phyloP scores from a whole-genome alignment of 1,284 basidiomycete species.

The Sanghuangporus weigelae region DNA sequence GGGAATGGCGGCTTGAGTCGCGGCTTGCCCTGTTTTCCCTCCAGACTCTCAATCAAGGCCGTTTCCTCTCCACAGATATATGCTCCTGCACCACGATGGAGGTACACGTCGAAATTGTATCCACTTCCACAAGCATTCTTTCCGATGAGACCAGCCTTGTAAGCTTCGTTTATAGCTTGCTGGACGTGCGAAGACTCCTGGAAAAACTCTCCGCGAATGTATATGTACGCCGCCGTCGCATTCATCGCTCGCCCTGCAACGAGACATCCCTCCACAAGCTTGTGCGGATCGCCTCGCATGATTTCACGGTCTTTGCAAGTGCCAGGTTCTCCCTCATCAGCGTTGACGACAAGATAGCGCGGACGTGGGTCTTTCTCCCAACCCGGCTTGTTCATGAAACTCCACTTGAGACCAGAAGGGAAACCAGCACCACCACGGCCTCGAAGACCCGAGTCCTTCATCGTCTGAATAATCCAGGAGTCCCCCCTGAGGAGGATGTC shows the following conservation, averaged over 20 bases:
- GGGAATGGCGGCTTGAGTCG: conserved; percentile 99
- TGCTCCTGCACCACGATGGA: conserved; percentile 95
- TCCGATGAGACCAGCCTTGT: conserved; percentile 88
- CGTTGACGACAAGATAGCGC: conserved; percentile 96
- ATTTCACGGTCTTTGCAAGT: conserved; percentile 99
- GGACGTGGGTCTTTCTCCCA: conserved; percentile 96
- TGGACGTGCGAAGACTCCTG: conserved; percentile 93
- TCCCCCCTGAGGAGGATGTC: conserved; percentile 95
- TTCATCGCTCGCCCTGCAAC: conserved; percentile 99
- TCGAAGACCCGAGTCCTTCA: conserved; percentile 94
- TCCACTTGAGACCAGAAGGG: conserved; percentile 97
- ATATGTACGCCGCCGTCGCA: conserved; percentile 97
- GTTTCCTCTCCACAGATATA: conserved; percentile 99
- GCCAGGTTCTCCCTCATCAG: conserved; percentile 97
- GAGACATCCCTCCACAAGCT: conserved; percentile 95
- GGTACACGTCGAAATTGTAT: conserved; percentile 93
- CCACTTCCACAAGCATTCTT: conserved; percentile 91
- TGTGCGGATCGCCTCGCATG: conserved; percentile 96
- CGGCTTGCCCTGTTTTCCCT: conserved; percentile 98
- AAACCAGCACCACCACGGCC: conserved; percentile 98
- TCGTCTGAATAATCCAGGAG: conserved; percentile 94
- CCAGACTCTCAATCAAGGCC: conserved; percentile 92
- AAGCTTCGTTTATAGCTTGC: conserved; percentile 93
- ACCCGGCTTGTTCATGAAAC: conserved; percentile 98
- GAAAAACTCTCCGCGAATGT: conserved; percentile 97